Percentiles rank a stretch among this genome's conserved stretches.
Evolutionary conservation across 257 asterid genomes (phyloP).

Genomic region (Gynochthodes officinalis): DNA sequence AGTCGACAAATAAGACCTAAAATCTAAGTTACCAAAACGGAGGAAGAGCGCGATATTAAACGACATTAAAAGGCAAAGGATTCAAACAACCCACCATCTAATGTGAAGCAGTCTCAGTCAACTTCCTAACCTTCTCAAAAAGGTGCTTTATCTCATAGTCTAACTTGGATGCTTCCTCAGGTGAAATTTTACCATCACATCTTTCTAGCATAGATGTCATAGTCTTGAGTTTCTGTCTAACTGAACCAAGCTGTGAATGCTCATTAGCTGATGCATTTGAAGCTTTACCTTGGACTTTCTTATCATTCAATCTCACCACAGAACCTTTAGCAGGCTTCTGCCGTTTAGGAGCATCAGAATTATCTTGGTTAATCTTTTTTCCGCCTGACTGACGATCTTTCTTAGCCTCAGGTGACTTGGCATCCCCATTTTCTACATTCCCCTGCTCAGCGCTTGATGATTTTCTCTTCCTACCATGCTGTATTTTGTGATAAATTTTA

Average conservation of each 20-base stretch:
- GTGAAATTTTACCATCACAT: slow-evolving; percentile 31
- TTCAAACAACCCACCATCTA: neutral
- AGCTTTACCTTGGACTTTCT: slow-evolving; percentile 19
- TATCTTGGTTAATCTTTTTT: slow-evolving; percentile 12
- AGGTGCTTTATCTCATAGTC: slow-evolving; percentile 33
- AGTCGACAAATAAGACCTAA: neutral
- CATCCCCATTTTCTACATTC: slow-evolving; percentile 7
- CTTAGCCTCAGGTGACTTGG: slow-evolving; percentile 19
- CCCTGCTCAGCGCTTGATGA: slow-evolving; percentile 22
- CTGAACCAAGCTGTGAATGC: slow-evolving; percentile 20
- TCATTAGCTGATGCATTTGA: slow-evolving; percentile 27
- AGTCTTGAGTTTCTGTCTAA: slow-evolving; percentile 25
- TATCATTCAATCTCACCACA: slow-evolving; percentile 12
- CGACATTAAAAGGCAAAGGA: neutral
- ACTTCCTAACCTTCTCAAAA: slow-evolving; percentile 33
- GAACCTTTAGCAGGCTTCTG: slow-evolving; percentile 30
- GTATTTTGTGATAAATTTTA: slow-evolving; percentile 20
- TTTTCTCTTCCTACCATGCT: slow-evolving; percentile 33
- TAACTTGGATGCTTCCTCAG: slow-evolving; percentile 27
- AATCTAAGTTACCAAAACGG: neutral
- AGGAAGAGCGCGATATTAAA: neutral
- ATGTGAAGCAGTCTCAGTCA: slow-evolving; percentile 17
- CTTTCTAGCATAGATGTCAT: slow-evolving; percentile 32
- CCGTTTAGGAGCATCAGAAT: slow-evolving; percentile 18
- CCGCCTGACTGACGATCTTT: neutral